Percentiles rank a stretch among this genome's conserved stretches.
phyloP scores from a whole-genome alignment of 192 early-diverging fungal genomes.

The Podila epigama region DNA sequence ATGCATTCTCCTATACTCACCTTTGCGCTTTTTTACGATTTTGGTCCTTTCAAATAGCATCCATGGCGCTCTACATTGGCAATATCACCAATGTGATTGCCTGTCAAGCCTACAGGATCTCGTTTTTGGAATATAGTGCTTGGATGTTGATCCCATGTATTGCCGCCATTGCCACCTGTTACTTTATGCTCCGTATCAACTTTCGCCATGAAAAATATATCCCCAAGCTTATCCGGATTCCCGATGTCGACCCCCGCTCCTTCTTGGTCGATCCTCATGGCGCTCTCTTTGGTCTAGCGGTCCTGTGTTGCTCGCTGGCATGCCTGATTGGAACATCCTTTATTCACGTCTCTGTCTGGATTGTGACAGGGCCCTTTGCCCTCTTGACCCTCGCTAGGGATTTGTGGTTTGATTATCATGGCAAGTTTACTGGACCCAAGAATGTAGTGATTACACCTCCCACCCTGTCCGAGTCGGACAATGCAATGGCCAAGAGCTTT shows the following conservation, averaged over 20 bases:
- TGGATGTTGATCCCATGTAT: conserved; percentile 86
- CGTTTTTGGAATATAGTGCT: conserved; percentile 77
- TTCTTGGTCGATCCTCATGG: conserved; percentile 64
- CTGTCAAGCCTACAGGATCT: conserved; percentile 76
- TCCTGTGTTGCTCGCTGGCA: conserved; percentile 66
- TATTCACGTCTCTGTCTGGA: conserved; percentile 75
- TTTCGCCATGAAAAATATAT: conserved; percentile 60
- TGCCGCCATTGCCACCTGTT: conserved; percentile 59
- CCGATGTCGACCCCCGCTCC: conserved; percentile 57
- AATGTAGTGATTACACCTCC: background rate
- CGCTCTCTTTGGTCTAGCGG: conserved; percentile 65
- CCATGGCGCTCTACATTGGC: conserved; percentile 87
- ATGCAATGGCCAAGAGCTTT: background rate
- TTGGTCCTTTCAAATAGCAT: conserved; percentile 45
- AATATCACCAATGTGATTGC: conserved; percentile 92
- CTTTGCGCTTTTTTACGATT: background rate
- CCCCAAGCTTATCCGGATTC: conserved; percentile 48
- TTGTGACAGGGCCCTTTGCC: conserved; percentile 82
- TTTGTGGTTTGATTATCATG: conserved; percentile 57
- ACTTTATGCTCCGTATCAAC: conserved; percentile 58
- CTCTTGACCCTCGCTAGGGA: conserved; percentile 66
- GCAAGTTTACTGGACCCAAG: conserved; percentile 30
- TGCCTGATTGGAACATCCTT: conserved; percentile 75
- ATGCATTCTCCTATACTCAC: no score
- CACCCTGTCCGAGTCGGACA: background rate